phyloP scores from a whole-genome alignment of 495 filamentous ascomycete genomes.

The Immersiella caudata region DNA sequence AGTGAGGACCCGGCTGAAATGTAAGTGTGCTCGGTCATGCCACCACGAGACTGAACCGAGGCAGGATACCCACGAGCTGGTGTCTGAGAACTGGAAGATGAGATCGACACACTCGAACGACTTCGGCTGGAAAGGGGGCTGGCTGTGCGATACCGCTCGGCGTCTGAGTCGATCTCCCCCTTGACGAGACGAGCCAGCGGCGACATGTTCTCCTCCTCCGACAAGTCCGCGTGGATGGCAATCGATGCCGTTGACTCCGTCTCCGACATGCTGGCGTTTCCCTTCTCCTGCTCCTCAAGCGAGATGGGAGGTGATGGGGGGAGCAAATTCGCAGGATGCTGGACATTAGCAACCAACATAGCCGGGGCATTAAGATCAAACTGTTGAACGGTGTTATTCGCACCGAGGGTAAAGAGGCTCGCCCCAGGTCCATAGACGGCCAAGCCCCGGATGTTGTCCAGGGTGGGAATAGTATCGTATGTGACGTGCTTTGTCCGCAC shows the following conservation, averaged over 20 bases:
- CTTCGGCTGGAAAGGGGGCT: conserved; percentile 69
- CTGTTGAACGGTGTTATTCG: conserved; percentile 87
- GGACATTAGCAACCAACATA: conserved; percentile 76
- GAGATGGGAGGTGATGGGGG: conserved; percentile 79
- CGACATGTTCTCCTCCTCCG: conserved; percentile 65
- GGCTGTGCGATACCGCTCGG: conserved; percentile 59
- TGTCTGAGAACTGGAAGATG: conserved; percentile 51
- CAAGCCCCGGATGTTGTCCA: conserved; percentile 77
- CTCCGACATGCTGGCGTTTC: conserved; percentile 44
- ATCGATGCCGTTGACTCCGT: conserved; percentile 49
- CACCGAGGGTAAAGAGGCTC: conserved; percentile 88
- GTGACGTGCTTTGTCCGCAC: conserved; percentile 94
- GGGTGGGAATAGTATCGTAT: conserved; percentile 82
- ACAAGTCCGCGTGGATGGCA: conserved; percentile 58
- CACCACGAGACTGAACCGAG: conserved; percentile 51
- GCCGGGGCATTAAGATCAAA: conserved; percentile 84
- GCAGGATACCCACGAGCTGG: conserved; percentile 42
- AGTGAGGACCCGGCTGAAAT: conserved; percentile 66
- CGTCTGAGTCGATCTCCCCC: conserved; percentile 53
- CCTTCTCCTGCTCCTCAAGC: conserved; percentile 63
- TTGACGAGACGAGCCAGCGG: conserved; percentile 67
- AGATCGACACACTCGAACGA: conserved; percentile 62
- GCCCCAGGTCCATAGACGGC: conserved; percentile 88
- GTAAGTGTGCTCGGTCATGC: conserved; percentile 59
- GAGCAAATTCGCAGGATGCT: conserved; percentile 73